These are phyloP conservation scores for Eucalyptus urophylla DNA, from an alignment of 345 rosid genomes.

Conservation along the genomic window DNA sequence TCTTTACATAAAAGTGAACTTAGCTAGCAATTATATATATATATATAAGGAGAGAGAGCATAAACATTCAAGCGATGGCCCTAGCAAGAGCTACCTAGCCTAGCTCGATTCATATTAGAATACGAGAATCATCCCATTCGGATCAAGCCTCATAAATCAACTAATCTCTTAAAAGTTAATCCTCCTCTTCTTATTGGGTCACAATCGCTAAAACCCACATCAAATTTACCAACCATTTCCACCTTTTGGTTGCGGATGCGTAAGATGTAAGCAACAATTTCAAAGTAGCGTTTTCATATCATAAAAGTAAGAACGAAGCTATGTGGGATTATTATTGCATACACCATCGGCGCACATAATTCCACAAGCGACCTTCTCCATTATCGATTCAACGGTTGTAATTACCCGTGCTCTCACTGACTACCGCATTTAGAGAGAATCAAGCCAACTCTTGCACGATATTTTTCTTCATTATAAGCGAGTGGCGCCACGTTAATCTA, in stretches of 20 bases:
- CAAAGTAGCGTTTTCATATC: not conserved
- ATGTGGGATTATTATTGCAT: not conserved
- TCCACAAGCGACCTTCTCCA: not conserved
- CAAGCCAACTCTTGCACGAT: not conserved
- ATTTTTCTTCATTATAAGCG: not conserved
- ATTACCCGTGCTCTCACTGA: not conserved
- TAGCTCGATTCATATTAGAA: not conserved
- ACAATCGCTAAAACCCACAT: no score
- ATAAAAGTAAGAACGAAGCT: not conserved
- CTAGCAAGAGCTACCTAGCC: not conserved
- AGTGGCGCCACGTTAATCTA: not conserved
- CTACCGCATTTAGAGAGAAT: not conserved
- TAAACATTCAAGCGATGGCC: no score
- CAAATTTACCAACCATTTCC: not conserved
- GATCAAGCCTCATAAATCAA: rapidly evolving
- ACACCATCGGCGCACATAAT: not conserved
- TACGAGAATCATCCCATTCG: not conserved
- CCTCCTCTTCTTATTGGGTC: not conserved
- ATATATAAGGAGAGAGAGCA: no score
- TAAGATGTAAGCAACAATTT: not conserved
- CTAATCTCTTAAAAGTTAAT: not conserved
- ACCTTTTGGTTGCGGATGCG: not conserved
- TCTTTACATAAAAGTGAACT: no score
- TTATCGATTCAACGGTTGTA: not conserved
- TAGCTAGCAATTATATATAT: no score